Percentiles rank a stretch among this genome's conserved stretches.
These are phyloP conservation scores for Vickermania ingenoplastis DNA, from an alignment of 208 protist species.

Conservation along the genomic window DNA sequence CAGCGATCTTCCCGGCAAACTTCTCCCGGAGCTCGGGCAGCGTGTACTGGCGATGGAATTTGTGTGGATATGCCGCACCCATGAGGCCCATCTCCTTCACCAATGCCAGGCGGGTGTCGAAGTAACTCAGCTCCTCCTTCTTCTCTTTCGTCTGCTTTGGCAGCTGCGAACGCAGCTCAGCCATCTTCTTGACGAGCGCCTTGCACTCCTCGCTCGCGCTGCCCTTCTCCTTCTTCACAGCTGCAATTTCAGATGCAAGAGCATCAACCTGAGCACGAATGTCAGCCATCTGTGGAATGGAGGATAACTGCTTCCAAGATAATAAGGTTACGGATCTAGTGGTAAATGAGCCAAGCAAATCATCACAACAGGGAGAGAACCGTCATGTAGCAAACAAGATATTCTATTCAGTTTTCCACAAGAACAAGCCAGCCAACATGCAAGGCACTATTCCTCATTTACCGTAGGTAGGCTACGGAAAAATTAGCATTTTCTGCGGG, in stretches of 20 bases:
- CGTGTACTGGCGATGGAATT: conserved; percentile 88
- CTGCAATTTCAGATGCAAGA: conserved; percentile 55
- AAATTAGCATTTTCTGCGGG: too few species aligned
- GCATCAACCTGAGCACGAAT: conserved; percentile 68
- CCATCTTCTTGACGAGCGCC: conserved; percentile 67
- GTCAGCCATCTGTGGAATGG: conserved; percentile 25
- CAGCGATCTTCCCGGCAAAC: conserved; percentile 48
- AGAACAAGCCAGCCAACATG: too few species aligned
- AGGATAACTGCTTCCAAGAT: neutral
- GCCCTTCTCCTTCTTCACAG: conserved; percentile 57
- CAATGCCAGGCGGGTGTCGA: conserved; percentile 79
- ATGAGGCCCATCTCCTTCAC: conserved; percentile 78
- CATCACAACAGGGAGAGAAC: conserved; percentile 1
- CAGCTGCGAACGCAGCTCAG: conserved; percentile 37
- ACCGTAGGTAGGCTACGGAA: too few species aligned
- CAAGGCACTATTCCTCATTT: too few species aligned
- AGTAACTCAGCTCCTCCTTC: conserved; percentile 69
- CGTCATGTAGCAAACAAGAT: neutral
- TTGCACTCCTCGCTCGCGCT: conserved; percentile 54
- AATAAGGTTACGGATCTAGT: too few species aligned
- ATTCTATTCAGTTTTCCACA: too few species aligned
- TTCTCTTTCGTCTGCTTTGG: conserved; percentile 37
- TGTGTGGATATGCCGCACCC: conserved; percentile 96
- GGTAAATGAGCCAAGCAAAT: neutral
- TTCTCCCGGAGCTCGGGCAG: conserved; percentile 84